Percentiles rank a stretch among this genome's conserved stretches.
These are phyloP conservation scores for Schwanniomyces occidentalis DNA, from an alignment of 805 yeast genomes.

Conservation along the genomic window DNA sequence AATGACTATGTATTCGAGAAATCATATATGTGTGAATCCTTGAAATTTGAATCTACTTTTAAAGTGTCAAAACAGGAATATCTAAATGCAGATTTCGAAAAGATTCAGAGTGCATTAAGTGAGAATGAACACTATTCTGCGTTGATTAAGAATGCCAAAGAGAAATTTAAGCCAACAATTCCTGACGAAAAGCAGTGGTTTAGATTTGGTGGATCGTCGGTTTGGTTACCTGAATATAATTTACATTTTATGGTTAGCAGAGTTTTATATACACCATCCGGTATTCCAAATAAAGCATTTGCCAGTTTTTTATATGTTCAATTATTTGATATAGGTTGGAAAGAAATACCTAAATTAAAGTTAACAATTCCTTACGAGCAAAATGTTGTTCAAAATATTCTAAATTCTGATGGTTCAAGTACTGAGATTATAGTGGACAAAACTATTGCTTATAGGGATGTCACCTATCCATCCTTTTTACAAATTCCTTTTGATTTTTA, in stretches of 20 bases:
- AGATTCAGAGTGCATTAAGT: constrained; percentile 10
- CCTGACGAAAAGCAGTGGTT: constrained; percentile 21
- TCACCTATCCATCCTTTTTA: constrained; percentile 17
- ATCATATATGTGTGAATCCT: constrained; percentile 13
- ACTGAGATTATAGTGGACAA: constrained; percentile 9
- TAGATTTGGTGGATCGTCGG: constrained; percentile 21
- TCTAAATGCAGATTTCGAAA: constrained; percentile 17
- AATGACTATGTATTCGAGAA: constrained; percentile 11
- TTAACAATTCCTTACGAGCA: constrained; percentile 21
- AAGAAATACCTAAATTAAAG: constrained; percentile 14
- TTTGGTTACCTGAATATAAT: constrained; percentile 19
- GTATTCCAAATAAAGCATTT: constrained; percentile 15
- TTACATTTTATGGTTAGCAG: constrained; percentile 22
- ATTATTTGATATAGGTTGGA: constrained; percentile 20
- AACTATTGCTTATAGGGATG: constrained; percentile 13
- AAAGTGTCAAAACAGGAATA: constrained; percentile 13
- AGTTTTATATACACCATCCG: constrained; percentile 15
- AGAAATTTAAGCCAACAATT: constrained; percentile 18
- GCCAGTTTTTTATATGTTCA: constrained; percentile 20
- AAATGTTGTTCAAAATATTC: constrained; percentile 7
- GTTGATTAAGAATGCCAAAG: constrained; percentile 15
- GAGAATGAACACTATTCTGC: constrained; percentile 11
- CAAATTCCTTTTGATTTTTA: constrained; percentile 16
- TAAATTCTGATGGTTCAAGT: constrained; percentile 17
- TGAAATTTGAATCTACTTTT: constrained; percentile 13